Evolutionary conservation across 306 rosid species (phyloP), one percentile per base, ranked within the genome.

Genomic region (Medicago ruthenica): DNA sequence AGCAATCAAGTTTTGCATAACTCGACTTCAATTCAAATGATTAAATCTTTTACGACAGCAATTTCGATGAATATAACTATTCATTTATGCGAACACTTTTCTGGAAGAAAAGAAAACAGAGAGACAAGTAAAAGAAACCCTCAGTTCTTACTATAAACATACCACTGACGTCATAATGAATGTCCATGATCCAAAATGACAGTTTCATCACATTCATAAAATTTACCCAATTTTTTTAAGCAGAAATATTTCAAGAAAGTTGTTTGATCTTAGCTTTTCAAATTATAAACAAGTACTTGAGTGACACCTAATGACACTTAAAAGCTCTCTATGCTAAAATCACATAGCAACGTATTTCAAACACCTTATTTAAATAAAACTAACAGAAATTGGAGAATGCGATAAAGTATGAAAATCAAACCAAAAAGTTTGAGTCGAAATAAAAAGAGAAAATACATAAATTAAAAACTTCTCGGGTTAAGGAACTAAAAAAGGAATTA

Each of bases 211-310:
- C 27, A 17, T 54, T 10, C 72, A 62, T 27, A 1, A 42, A 75
- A 63, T 36, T 39, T 51, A 15, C 61, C 27, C 24, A 14, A 47
- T 48, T 1, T 13, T 42, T 20, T 20, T 11, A 6, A 55, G 17
- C 11, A 59, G 57, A 21, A 55, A 24, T 47, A 68, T 16, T 18
- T 41, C 20, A 42, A 55, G 6, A 31, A 22, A n/a, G 14, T 51
- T 59, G 31, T 34, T 74, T 61, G 12, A 60, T 78, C 61, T 66
- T 4, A 67, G 15, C 45, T 65, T 41, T 45, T 51, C 41, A 57
- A 47, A 40, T 59, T 37, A 17, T 42, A 82, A 77, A 72, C 41
- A 44, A 77, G 31, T 9, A 65, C 76, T 41, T 57, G 58, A 57
- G 45, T 37, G 39, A 39, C 5, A 73, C 63, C 48, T 36, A 53